Conservation (phyloP, 169 alveolate species). For the Plasmodium vivax region DNA sequence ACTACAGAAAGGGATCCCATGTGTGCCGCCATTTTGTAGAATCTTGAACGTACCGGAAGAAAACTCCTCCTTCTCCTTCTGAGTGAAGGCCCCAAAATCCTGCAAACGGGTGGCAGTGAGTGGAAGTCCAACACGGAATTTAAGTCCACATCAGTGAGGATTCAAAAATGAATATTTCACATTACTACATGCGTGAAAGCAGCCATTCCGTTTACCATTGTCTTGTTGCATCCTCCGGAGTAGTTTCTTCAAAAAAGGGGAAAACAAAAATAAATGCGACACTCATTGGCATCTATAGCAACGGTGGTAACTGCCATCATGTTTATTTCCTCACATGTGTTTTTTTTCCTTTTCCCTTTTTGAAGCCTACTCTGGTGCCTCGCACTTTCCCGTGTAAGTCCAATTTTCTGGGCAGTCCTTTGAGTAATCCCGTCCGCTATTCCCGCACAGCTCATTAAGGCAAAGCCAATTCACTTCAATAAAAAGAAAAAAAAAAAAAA, state of each 20-base stretch:
- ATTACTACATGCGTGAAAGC: not conserved
- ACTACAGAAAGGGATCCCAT: not conserved
- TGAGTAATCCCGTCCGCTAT: conserved; percentile 48
- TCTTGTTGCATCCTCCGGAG: conserved; percentile 52
- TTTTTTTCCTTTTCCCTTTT: not conserved
- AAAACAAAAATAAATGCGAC: conserved; percentile 7
- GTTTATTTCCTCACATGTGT: not conserved
- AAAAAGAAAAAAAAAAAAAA: not conserved
- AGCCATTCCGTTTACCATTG: conserved; percentile 20
- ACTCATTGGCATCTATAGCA: not conserved
- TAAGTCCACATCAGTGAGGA: not conserved
- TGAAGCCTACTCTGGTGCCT: conserved; percentile 47
- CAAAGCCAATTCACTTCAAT: conserved; percentile 49
- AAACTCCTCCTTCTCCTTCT: conserved; percentile 68
- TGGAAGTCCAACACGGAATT: not conserved
- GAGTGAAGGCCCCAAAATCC: conserved; percentile 62
- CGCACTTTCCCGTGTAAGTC: conserved; percentile 67
- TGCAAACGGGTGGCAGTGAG: not conserved
- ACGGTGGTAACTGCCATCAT: not conserved
- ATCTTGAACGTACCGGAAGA: conserved; percentile 32
- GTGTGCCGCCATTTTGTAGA: not conserved
- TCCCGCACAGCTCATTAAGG: conserved; percentile 56
- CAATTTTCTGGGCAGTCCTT: conserved; percentile 61
- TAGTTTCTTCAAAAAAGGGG: conserved; percentile 31
- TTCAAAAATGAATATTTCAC: not conserved